Conservation (phyloP, 2,329 filamentous ascomycete genomes). For the Byssochlamys sp. region DNA sequence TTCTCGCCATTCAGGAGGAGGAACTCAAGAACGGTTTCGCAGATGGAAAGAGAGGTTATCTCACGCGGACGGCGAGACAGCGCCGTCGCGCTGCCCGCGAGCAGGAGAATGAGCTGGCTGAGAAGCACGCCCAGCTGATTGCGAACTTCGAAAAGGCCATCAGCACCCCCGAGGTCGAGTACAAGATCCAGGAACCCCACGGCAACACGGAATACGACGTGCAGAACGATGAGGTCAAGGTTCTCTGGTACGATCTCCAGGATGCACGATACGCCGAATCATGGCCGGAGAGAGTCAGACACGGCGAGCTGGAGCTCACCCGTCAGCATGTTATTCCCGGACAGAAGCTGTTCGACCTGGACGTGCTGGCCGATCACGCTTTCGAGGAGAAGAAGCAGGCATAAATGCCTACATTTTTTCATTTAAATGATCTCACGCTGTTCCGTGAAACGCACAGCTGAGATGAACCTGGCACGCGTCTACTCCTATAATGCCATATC, state of each 20-base stretch:
- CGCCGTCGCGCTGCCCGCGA: constrained; percentile 21
- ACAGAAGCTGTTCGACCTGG: constrained; percentile 14
- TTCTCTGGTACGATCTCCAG: constrained; percentile 38
- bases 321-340: constrained; percentile 28
- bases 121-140: constrained; percentile 17
- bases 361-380: constrained; percentile 16
- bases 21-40: constrained; percentile 22
- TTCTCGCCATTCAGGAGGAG: constrained; percentile 42
- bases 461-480: not conserved
- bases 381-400: constrained; percentile 4
- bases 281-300: constrained; percentile 36
- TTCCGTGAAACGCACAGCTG: too few species aligned
- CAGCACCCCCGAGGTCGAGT: constrained; percentile 12
- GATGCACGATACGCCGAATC: constrained; percentile 33
- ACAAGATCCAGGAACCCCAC: constrained; percentile 20
- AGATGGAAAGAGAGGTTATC: constrained; percentile 21
- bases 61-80: constrained; percentile 20
- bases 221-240: constrained; percentile 28
- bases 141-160: constrained; percentile 10
- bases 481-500: not conserved
- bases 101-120: constrained; percentile 15
- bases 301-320: constrained; percentile 31
- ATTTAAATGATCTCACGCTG: not conserved
- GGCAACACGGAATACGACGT: constrained; percentile 16
- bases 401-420: not conserved